These are phyloP conservation scores for Ilex paraguariensis DNA, from an alignment of 305 asterid genomes.

Conservation along the genomic window DNA sequence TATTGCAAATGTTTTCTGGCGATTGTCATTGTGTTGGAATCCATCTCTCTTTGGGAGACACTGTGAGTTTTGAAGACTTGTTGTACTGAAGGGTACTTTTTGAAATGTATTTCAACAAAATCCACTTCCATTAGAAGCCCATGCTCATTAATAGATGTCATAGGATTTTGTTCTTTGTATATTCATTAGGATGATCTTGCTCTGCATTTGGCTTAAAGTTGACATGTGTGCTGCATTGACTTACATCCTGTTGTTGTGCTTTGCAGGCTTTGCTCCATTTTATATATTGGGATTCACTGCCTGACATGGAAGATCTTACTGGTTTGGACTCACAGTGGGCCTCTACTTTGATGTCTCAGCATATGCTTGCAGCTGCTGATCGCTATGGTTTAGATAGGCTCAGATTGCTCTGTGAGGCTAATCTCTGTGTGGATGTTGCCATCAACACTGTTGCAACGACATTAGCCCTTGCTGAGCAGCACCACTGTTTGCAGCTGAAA, in stretches of 20 bases:
- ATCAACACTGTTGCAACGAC: constrained; percentile 96
- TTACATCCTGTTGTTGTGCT: background rate
- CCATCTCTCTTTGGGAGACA: too few relatives aligned
- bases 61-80: too few relatives aligned
- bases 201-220: background rate
- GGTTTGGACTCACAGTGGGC: constrained; percentile 84
- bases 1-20: too few relatives aligned
- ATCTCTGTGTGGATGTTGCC: constrained; percentile 78
- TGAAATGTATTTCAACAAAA: background rate
- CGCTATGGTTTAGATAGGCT: constrained; percentile 86
- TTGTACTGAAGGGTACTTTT: background rate
- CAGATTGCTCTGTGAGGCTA: constrained; percentile 76
- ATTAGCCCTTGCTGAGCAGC: constrained; percentile 90
- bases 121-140: background rate
- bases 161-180: background rate
- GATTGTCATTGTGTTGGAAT: too few relatives aligned
- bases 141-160: background rate
- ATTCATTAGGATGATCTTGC: background rate
- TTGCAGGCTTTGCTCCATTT: constrained; percentile 85
- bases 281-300: constrained; percentile 78
- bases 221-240: background rate
- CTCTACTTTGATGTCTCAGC: constrained; percentile 87
- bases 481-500: constrained; percentile 86
- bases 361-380: constrained; percentile 96
- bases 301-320: constrained; percentile 82